A percentile compares a stretch with the other conserved stretches of the same genome.
These are phyloP conservation scores for Zygosaccharomyces sapae DNA, from an alignment of 1,139 yeast species.

Conservation along the genomic window DNA sequence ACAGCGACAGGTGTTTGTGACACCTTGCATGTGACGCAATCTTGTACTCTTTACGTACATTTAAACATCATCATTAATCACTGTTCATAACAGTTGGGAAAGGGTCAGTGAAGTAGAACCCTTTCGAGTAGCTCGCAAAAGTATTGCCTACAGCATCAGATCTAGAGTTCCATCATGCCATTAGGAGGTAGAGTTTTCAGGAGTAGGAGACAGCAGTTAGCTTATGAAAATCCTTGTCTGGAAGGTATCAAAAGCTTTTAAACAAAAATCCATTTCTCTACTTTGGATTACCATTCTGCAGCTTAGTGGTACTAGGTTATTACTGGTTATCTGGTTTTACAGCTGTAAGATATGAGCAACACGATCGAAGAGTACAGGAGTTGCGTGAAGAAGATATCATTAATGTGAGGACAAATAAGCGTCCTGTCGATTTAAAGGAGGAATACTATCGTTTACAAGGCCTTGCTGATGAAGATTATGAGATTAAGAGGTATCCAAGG, in stretches of 20 bases:
- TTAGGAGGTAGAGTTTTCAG: constrained; percentile 50
- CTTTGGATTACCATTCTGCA: constrained; percentile 83
- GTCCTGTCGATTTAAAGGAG: constrained; percentile 71
- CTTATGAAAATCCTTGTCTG: constrained; percentile 64
- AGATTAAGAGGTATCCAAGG: constrained; percentile 69
- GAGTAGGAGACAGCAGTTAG: constrained; percentile 62
- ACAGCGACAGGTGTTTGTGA: background rate
- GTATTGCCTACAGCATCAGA: background rate
- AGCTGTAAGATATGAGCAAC: constrained; percentile 72
- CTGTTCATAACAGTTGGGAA: background rate
- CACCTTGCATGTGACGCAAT: background rate
- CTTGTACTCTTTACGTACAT: background rate
- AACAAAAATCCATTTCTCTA: constrained; percentile 70
- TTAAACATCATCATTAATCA: background rate
- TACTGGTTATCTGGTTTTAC: constrained; percentile 76
- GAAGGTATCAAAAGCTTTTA: constrained; percentile 60
- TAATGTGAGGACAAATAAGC: constrained; percentile 53
- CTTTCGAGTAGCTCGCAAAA: background rate
- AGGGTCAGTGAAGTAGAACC: background rate
- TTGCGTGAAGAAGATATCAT: constrained; percentile 71
- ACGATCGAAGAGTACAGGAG: constrained; percentile 71
- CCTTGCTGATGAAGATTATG: constrained; percentile 65
- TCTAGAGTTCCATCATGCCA: constrained; percentile 17
- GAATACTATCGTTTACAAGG: constrained; percentile 88
- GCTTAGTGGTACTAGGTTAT: constrained; percentile 77